A percentile compares a stretch with the other conserved stretches of the same genome.
phyloP scores from a whole-genome alignment of 371 early-diverging fungal genomes.

The Mortierella sp. region DNA sequence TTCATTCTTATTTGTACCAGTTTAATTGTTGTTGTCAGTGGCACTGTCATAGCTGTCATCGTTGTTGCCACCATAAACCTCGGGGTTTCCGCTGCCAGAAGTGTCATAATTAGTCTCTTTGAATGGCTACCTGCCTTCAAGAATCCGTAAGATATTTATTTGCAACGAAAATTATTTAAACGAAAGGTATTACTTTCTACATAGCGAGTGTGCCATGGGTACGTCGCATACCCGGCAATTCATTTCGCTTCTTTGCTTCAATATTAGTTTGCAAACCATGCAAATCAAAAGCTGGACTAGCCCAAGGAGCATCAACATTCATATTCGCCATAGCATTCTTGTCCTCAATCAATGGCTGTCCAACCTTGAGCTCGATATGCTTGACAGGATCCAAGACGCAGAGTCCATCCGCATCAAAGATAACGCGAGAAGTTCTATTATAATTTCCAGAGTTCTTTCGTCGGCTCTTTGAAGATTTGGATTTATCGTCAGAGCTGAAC shows the following conservation, averaged over 20 bases:
- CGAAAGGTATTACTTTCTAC: slow-evolving; percentile 8
- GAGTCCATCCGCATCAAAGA: slow-evolving; percentile 51
- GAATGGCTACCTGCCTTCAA: too few relatives aligned
- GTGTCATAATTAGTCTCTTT: too few relatives aligned
- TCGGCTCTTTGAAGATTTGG: slow-evolving; percentile 34
- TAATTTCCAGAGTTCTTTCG: slow-evolving; percentile 38
- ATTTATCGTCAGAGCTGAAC: slow-evolving; percentile 32
- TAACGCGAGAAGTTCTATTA: slow-evolving; percentile 40
- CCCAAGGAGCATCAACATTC: slow-evolving; percentile 46
- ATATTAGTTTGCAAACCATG: slow-evolving; percentile 3
- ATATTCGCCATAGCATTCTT: slow-evolving; percentile 44
- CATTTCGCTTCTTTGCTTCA: neutral
- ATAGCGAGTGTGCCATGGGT: slow-evolving; percentile 41
- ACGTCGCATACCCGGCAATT: slow-evolving; percentile 40
- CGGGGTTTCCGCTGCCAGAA: too few relatives aligned
- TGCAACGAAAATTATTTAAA: too few relatives aligned
- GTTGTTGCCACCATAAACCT: too few relatives aligned
- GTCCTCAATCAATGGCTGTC: slow-evolving; percentile 45
- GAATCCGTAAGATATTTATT: too few relatives aligned
- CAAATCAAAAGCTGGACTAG: slow-evolving; percentile 46
- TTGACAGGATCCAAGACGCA: slow-evolving; percentile 52
- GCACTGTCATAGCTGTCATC: too few relatives aligned
- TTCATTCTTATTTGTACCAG: too few relatives aligned
- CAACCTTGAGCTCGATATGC: slow-evolving; percentile 54
- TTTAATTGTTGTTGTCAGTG: too few relatives aligned